Evolutionary conservation across 202 grass and related monocot species (phyloP), one percentile per base, ranked within the genome.

Genomic region (Digitaria exilis): DNA sequence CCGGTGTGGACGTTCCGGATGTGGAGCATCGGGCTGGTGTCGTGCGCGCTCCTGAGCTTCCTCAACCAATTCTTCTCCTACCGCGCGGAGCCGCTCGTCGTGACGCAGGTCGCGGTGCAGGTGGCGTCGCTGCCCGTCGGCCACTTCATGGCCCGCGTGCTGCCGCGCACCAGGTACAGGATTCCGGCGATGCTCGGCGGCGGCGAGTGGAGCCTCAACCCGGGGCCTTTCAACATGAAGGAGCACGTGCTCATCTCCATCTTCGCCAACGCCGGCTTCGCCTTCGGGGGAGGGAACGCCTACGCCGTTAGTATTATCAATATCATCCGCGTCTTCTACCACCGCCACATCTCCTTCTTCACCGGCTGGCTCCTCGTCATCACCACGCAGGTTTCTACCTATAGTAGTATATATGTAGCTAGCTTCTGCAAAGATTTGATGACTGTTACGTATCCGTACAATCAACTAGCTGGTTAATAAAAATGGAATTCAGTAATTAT

Each of bases 1-100:
- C 96, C 96, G 39, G 96, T 98, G 77, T 96, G 96, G 96, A 98
- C 96, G 78, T 96, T 98, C 88, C 89, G 96, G 65, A 98, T 98
- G 96, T 98, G 96, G 93, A 85, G 74, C 71, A 84, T 98, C 69
- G 96, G 96, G 46, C 61, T 96, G 1, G 3, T 93, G 4, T 90
- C 96, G 3, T 95, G 93, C 91, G 84, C 69, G 56, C 85, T 92
- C 70, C 61, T 98, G 71, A 90, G 93, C 54, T 98, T 98, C 89
- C 87, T 98, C 35, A 98, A 98, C 91, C 96, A 96, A 89, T 98
- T 98, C 89, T 98, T 96, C 89, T 77, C 89, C 41, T 98, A 96
- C 80, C 96, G 93, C 8, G 94, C 89, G 1, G 87, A 98, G 83
- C 96, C 96, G 41, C 92, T 98, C 68, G 74, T 96, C 76, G 94